These are phyloP conservation scores for Rhododendron kiyosumense DNA, from an alignment of 148 eudicot genomes.

Conservation along the genomic window DNA sequence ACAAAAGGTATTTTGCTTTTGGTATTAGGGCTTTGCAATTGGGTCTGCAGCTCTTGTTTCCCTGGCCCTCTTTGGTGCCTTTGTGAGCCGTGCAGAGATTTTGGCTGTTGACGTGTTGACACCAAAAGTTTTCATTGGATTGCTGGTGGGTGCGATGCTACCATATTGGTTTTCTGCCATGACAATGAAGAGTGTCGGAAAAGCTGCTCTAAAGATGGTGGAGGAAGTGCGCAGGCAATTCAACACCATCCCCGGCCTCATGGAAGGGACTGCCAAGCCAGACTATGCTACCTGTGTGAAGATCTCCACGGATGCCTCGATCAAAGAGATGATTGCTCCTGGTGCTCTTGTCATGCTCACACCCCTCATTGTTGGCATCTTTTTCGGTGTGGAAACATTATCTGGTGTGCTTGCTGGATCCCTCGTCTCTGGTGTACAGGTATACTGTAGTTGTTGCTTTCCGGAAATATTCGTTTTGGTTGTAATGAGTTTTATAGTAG, in stretches of 20 bases:
- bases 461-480: not conserved
- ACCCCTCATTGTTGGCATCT: slow-evolving; percentile 75
- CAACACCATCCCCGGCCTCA: slow-evolving; percentile 86
- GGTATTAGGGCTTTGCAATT: slow-evolving; percentile 75
- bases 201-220: slow-evolving; percentile 92
- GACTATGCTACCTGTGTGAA: slow-evolving; percentile 95
- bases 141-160: slow-evolving; percentile 94
- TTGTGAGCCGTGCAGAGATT: slow-evolving; percentile 77
- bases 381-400: slow-evolving; percentile 85
- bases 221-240: slow-evolving; percentile 96
- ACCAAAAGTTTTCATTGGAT: slow-evolving; percentile 88
- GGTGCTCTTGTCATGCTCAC: slow-evolving; percentile 95
- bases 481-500: not conserved
- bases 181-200: slow-evolving; percentile 99
- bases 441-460: slow-evolving; percentile 11
- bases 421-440: slow-evolving; percentile 93
- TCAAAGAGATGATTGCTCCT: slow-evolving; percentile 89
- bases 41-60: slow-evolving; percentile 96
- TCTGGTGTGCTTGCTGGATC: slow-evolving; percentile 93
- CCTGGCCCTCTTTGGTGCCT: slow-evolving; percentile 86
- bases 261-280: slow-evolving; percentile 89
- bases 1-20: not conserved
- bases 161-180: slow-evolving; percentile 99
- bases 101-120: slow-evolving; percentile 69
- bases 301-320: slow-evolving; percentile 97